These are phyloP conservation scores for Kodamaea leandrae DNA, from an alignment of 805 yeast genomes.

Conservation along the genomic window DNA sequence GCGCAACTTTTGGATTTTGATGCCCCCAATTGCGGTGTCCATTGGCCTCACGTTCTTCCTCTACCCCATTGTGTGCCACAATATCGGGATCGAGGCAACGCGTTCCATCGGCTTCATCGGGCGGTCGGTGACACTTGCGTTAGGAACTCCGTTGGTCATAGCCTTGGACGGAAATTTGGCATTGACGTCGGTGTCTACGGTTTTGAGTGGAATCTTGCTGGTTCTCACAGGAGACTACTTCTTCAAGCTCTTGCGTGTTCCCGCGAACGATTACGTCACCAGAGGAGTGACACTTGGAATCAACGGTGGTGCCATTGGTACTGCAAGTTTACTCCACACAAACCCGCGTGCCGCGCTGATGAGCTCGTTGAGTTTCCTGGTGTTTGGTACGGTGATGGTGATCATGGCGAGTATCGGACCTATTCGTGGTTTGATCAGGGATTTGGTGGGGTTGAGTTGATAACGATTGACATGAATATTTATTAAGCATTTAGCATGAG, in stretches of 20 bases:
- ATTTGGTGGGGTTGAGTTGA: conserved; percentile 42
- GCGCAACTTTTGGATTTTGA: conserved; percentile 54
- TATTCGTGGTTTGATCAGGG: conserved; percentile 37
- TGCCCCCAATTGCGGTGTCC: conserved; percentile 57
- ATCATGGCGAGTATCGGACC: conserved; percentile 58
- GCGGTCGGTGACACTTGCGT: conserved; percentile 72
- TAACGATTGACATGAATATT: too few species aligned
- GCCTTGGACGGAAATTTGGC: conserved; percentile 67
- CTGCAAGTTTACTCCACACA: conserved; percentile 65
- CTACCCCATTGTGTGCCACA: conserved; percentile 68
- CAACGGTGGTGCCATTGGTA: conserved; percentile 80
- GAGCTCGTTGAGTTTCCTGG: conserved; percentile 65
- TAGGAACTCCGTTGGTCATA: conserved; percentile 72
- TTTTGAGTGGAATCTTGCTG: conserved; percentile 73
- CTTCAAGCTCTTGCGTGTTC: conserved; percentile 49
- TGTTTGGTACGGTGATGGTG: conserved; percentile 74
- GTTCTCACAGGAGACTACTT: conserved; percentile 61
- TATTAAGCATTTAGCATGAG: too few species aligned
- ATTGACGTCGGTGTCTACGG: conserved; percentile 76
- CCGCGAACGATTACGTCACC: conserved; percentile 65
- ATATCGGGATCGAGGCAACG: conserved; percentile 58
- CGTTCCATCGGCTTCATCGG: conserved; percentile 75
- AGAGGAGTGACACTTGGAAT: conserved; percentile 75
- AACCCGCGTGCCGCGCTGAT: conserved; percentile 83
- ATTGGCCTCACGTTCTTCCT: conserved; percentile 59